Base-by-base conservation (phyloP, 352 stramenopile genomes). In the Pythium grandisporangium region DNA sequence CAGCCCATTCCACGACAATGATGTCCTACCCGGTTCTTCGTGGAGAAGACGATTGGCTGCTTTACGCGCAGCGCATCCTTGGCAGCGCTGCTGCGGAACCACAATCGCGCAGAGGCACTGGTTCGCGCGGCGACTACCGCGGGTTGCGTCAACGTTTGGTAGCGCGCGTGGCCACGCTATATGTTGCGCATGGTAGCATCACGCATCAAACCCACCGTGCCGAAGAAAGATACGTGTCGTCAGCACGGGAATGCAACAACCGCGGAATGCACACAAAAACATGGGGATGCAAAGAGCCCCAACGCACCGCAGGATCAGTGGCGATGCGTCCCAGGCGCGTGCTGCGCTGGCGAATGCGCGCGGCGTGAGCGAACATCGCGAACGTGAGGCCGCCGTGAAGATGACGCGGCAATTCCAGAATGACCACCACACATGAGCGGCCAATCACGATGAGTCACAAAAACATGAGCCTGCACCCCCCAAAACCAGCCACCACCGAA, bases 141-240 rank as follows among this genome's bases (percentile, higher is more conserved):
- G 1, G 73, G 69, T 43, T 69, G 71, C 25, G 58, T 55, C 32
- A 87, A 70, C 30, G 69, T 84, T 53, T 87, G 74, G 48, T 76
- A 84, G 41, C 66, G 45, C 19, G 66, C 40, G 61, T 83, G 39
- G 42, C 19, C 12, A n/a, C 17, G 19, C 36, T 42, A 16, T 34
- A 19, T 3, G 20, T n/a, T 32, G 8, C n/a, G 26, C n/a, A 27
- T 20, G 25, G n/a, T n/a, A 32, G 27, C 14, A 8, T 32, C 27
- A 32, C 27, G 27, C 27, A 14, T 32, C 27, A 32, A 14, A 14
- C 27, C 42, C 10, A 17, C 14, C 29, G 30, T 45, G 11, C 30
- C 21, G n/a, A 27, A 46, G 53, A 17, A 55, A 67, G 53, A 41
- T n/a, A n/a, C n/a, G n/a, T n/a, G n/a, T n/a, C n/a, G n/a, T n/a